A percentile compares a stretch with the other conserved stretches of the same genome.
These are phyloP conservation scores for Candida wancherniae DNA, from an alignment of 805 yeast genomes.

Conservation along the genomic window DNA sequence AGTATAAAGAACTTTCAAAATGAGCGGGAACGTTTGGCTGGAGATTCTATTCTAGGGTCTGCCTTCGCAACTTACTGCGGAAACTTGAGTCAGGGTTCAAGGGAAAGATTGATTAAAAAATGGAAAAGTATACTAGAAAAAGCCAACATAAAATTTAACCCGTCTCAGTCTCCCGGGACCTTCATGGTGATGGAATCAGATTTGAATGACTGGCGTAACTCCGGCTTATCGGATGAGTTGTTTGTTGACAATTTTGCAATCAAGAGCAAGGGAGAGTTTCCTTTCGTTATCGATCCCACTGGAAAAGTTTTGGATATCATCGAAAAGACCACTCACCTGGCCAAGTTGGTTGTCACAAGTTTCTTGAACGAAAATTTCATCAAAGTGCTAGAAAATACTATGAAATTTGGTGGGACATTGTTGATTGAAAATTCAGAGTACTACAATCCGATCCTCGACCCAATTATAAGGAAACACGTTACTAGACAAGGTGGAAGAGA, in stretches of 20 bases:
- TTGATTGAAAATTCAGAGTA: conserved; percentile 76
- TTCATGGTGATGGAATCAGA: conserved; percentile 40
- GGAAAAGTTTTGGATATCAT: conserved; percentile 38
- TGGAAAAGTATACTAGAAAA: conserved; percentile 36
- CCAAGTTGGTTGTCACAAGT: conserved; percentile 53
- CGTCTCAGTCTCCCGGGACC: conserved; percentile 27
- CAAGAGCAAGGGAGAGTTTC: conserved; percentile 37
- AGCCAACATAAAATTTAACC: conserved; percentile 37
- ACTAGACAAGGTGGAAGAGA: conserved; percentile 65
- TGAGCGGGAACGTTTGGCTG: conserved; percentile 47
- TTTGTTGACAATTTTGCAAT: conserved; percentile 61
- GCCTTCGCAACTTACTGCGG: conserved; percentile 63
- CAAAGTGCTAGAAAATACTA: conserved; percentile 70
- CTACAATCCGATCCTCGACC: conserved; percentile 68
- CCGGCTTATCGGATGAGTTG: conserved; percentile 55
- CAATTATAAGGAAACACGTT: conserved; percentile 58
- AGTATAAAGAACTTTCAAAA: conserved; percentile 49
- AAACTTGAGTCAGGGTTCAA: conserved; percentile 42
- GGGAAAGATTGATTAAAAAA: conserved; percentile 29
- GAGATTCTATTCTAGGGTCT: conserved; percentile 62
- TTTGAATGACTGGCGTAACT: conserved; percentile 45
- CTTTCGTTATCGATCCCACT: conserved; percentile 70
- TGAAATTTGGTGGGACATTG: conserved; percentile 76
- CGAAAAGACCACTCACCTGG: conserved; percentile 20
- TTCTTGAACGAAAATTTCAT: conserved; percentile 64